Evolutionary conservation across 305 asterid species (phyloP), one percentile per base, ranked within the genome.

Genomic region (Fraxinus ornus): DNA sequence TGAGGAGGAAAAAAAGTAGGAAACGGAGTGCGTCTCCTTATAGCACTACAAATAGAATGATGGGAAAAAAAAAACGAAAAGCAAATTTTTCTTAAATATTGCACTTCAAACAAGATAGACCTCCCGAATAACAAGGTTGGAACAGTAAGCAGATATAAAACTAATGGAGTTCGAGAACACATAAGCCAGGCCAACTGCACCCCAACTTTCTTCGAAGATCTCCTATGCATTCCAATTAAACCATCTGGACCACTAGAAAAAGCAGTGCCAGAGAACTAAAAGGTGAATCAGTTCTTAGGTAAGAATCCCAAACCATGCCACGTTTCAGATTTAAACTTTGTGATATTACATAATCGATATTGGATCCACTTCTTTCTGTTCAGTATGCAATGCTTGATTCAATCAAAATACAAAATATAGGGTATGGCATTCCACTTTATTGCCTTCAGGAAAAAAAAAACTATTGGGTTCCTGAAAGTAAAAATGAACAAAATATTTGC

Each of bases 51-150:
- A n/a, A 33, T 17, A 72, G 19, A 74, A 37, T 28, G 26, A 49
- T 13, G 72, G 32, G 7, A 2, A 64, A 64, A 47, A 47, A 2
- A 60, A 73, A 62, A 9, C 12, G 52, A 13, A 24, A 13, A 71
- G 32, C 75, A 80, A 79, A 68, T 21, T 21, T 60, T 57, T 32
- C 6, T 2, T 19, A 64, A 60, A 44, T 13, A 6, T 36, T 24
- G 21, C 76, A n/a, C 44, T 0, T 3, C 4, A 73, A 36, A 79
- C 85, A 82, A 24, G 77, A 60, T n/a, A 7, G 24, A 26, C 36
- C 82, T 47, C 8, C 81, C 37, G 17, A 74, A 81, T 64, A 79
- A 66, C 44, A 75, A 6, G 81, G 35, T 3, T n/a, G 76, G 68
- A 57, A 37, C 71, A 60, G 26, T 66, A 7, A 7, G 80, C 55